phyloP scores from a whole-genome alignment of 345 rosid genomes.

The Salix brachista region DNA sequence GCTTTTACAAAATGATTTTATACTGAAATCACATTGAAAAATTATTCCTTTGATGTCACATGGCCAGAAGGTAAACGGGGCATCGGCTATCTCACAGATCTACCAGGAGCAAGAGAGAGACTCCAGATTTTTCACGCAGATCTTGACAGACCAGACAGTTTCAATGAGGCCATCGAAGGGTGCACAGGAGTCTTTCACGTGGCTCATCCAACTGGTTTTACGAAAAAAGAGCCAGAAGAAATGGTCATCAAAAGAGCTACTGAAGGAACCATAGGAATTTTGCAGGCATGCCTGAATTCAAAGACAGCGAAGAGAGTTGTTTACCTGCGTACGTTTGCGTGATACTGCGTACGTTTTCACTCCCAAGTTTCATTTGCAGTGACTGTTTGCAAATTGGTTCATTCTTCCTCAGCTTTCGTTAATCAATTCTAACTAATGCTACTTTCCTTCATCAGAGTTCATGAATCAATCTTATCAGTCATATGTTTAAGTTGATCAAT shows the following conservation, averaged over 20 bases:
- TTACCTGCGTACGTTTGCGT: constrained; percentile 14
- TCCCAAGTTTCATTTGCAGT: too few relatives aligned
- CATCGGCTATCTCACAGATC: constrained; percentile 19
- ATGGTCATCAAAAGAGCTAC: constrained; percentile 44
- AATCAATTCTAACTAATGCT: too few relatives aligned
- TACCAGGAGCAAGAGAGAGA: constrained; percentile 13
- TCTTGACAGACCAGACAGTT: constrained; percentile 46
- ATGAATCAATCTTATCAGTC: too few relatives aligned
- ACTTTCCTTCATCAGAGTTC: too few relatives aligned
- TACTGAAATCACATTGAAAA: too few relatives aligned
- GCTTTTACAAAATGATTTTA: too few relatives aligned
- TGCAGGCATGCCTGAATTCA: constrained; percentile 46
- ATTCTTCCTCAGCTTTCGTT: too few relatives aligned
- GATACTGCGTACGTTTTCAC: too few relatives aligned
- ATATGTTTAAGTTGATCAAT: too few relatives aligned
- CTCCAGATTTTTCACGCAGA: constrained; percentile 43
- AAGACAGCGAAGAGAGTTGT: constrained; percentile 56
- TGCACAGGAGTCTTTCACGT: constrained; percentile 46
- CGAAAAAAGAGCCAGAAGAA: constrained; percentile 41
- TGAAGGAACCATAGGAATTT: constrained; percentile 46
- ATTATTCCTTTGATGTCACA: background rate
- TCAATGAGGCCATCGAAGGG: constrained; percentile 50
- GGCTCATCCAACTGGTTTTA: constrained; percentile 18
- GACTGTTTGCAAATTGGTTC: too few relatives aligned
- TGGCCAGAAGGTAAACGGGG: constrained; percentile 2